A percentile compares a stretch with the other conserved stretches of the same genome.
Evolutionary conservation across 495 filamentous ascomycete genomes (phyloP).

Genomic region (Hyphodiscus hymeniophilus): DNA sequence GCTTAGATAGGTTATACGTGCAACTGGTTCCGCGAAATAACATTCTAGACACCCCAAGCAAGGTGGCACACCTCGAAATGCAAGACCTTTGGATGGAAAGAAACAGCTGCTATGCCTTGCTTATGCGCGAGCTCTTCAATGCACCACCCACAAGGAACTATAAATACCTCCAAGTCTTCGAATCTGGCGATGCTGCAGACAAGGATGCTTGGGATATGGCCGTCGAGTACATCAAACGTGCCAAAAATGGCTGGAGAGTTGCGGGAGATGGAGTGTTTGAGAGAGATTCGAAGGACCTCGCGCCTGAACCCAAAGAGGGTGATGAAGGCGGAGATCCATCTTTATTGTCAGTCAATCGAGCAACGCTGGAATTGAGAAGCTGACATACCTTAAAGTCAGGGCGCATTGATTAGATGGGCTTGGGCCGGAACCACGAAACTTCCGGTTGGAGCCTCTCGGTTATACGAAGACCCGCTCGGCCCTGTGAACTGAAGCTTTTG

Average conservation of each 20-base stretch:
- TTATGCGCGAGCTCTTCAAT: slow-evolving; percentile 31
- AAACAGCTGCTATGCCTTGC: slow-evolving; percentile 31
- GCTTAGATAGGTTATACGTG: slow-evolving; percentile 33
- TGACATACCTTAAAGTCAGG: slow-evolving; percentile 12
- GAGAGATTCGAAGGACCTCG: slow-evolving; percentile 6
- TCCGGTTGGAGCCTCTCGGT: slow-evolving; percentile 15
- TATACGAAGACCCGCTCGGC: slow-evolving; percentile 7
- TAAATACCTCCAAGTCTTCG: slow-evolving; percentile 30
- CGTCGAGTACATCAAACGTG: slow-evolving; percentile 29
- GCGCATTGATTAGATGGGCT: slow-evolving; percentile 16
- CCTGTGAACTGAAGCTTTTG: background rate
- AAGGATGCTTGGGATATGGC: slow-evolving; percentile 36
- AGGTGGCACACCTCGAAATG: slow-evolving; percentile 28
- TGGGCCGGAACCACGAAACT: slow-evolving; percentile 18
- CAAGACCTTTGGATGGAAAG: slow-evolving; percentile 39
- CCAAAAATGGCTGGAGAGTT: slow-evolving; percentile 28
- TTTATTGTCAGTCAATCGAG: slow-evolving; percentile 20
- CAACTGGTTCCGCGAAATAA: slow-evolving; percentile 34
- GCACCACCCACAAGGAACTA: slow-evolving; percentile 24
- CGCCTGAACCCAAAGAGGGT: slow-evolving; percentile 6
- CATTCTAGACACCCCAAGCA: slow-evolving; percentile 27
- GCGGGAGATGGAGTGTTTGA: slow-evolving; percentile 34
- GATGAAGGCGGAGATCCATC: slow-evolving; percentile 20
- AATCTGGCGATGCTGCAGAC: slow-evolving; percentile 35
- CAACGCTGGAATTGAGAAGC: background rate